Percentiles rank a stretch among this genome's conserved stretches.
Conservation (phyloP, 495 filamentous ascomycete genomes). For the Parachaetomium inaequale region DNA sequence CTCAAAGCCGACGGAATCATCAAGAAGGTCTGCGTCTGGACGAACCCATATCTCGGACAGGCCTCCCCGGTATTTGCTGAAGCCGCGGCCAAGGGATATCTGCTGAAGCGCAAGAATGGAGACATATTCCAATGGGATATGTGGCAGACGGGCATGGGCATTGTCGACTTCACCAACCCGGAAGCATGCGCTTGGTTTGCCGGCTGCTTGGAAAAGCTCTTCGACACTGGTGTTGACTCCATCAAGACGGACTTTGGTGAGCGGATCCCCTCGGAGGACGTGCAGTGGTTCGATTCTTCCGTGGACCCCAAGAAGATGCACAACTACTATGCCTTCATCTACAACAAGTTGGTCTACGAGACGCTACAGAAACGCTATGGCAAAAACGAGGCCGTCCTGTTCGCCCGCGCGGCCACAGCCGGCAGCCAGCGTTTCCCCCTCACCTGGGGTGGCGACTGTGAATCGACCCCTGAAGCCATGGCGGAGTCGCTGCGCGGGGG, state of each 20-base stretch:
- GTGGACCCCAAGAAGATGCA: constrained; percentile 63
- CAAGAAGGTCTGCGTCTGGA: constrained; percentile 66
- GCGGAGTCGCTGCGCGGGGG: constrained; percentile 70
- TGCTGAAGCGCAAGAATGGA: constrained; percentile 65
- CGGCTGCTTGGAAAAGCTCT: constrained; percentile 54
- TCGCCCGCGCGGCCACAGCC: constrained; percentile 62
- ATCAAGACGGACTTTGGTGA: constrained; percentile 77
- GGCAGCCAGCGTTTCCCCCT: constrained; percentile 67
- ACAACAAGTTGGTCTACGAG: constrained; percentile 67
- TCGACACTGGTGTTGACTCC: constrained; percentile 62
- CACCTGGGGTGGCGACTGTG: constrained; percentile 66
- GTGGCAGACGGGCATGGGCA: constrained; percentile 72
- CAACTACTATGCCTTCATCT: constrained; percentile 69
- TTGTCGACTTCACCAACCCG: constrained; percentile 72
- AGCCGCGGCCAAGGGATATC: constrained; percentile 63
- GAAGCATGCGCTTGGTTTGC: constrained; percentile 59
- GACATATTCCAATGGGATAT: constrained; percentile 72
- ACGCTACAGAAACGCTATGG: constrained; percentile 59
- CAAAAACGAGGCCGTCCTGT: constrained; percentile 57
- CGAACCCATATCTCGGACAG: constrained; percentile 68
- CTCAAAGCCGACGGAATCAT: constrained; percentile 55
- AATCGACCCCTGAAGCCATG: constrained; percentile 69
- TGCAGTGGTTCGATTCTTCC: constrained; percentile 54
- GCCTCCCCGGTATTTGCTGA: constrained; percentile 61
- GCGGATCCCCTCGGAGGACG: constrained; percentile 60